phyloP scores from a whole-genome alignment of 345 rosid species.

The Boechera retrofracta region DNA sequence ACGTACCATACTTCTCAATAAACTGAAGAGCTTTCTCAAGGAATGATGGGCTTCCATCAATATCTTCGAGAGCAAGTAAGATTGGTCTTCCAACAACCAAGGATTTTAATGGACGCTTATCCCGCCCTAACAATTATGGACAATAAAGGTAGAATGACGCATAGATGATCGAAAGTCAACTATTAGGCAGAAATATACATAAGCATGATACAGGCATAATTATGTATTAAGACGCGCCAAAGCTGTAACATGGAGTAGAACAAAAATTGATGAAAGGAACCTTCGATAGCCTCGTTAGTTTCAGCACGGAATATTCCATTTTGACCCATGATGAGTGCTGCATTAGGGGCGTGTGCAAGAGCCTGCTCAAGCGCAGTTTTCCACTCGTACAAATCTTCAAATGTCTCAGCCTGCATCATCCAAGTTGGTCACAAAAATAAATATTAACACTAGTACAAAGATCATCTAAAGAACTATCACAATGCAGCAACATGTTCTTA shows the following conservation, averaged over 20 bases:
- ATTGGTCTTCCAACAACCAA: slow-evolving; percentile 99
- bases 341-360: slow-evolving; percentile 95
- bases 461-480: slow-evolving; percentile 10
- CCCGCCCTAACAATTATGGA: slow-evolving; percentile 69
- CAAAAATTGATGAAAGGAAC: slow-evolving; percentile 81
- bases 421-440: slow-evolving; percentile 27
- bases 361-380: slow-evolving; percentile 93
- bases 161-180: slow-evolving; percentile 28
- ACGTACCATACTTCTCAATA: slow-evolving; percentile 90
- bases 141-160: slow-evolving; percentile 25
- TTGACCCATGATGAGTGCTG: slow-evolving; percentile 94
- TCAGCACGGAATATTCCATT: slow-evolving; percentile 87
- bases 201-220: slow-evolving; percentile 21
- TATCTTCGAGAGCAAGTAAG: slow-evolving; percentile 97
- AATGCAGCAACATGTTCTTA: neutral
- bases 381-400: slow-evolving; percentile 94
- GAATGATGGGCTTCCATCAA: slow-evolving; percentile 98
- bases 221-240: slow-evolving; percentile 22
- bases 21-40: slow-evolving; percentile 98
- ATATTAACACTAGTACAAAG: slow-evolving; percentile 26
- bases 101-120: slow-evolving; percentile 87
- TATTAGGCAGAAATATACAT: slow-evolving; percentile 15
- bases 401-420: slow-evolving; percentile 79
- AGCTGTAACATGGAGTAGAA: slow-evolving; percentile 41
- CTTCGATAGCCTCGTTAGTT: slow-evolving; percentile 73